Evolutionary conservation across 805 yeast species (phyloP), one percentile per base, ranked within the genome.

Genomic region (Saccharomycopsis babjevae): DNA sequence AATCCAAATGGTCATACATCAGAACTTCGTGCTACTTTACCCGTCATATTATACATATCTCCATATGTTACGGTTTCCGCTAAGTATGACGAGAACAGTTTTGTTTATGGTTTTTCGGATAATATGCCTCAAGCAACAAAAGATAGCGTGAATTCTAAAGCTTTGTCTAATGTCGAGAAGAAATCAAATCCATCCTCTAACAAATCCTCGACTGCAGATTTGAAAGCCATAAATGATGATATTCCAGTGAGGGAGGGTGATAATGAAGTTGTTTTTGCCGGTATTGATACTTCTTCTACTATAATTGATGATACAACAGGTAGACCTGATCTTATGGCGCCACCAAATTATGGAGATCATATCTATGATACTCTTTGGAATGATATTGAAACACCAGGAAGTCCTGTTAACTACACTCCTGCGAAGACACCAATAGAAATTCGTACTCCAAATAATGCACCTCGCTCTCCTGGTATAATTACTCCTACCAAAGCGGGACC

Each of bases 1-100:
- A 93, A 94, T 69, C 87, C 96, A 0, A 97, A 91, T 71, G 97
- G 97, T 2, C 98, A 93, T 69, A 84, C 86, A 2, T 89, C 97
- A 0, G 97, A 92, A 71, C 76, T 93, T 57, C 78, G 98, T 38
- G 97, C 97, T 0, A 86, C 97, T 0, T 76, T 93, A 64, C 98
- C 98, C 0, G 77, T 93, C 3, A 81, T 79, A 34, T 71, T 89
- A 39, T 89, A 86, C 71, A 85, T 90, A 30, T 81, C 86, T 5
- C 97, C 98, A 6, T 88, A 88, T 70, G 88, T 94, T 5, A 81
- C 93, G 0, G 77, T 93, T 18, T 76, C 82, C 18, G 85, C 86
- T 1, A 75, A 71, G 64, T 71, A 67, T 50, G 66, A 70, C 30
- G 79, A 79, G 11, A 67, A 78, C 30, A 68, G 67, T 55, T 74